Conservation (phyloP, 768 basidiomycete species). For the Clitopilus passeckerianus region DNA sequence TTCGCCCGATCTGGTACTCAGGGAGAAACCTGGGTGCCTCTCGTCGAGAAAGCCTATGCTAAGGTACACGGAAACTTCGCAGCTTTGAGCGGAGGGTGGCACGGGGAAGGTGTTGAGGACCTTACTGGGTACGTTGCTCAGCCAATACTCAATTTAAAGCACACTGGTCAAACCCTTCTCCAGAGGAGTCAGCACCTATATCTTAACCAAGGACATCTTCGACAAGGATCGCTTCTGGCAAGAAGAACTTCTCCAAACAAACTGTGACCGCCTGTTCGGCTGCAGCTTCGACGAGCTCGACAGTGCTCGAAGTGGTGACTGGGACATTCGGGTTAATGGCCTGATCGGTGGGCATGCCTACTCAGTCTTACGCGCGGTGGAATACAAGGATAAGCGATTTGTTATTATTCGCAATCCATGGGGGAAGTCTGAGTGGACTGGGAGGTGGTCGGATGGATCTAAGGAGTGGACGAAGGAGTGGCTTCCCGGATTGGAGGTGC, state of each 20-base stretch:
- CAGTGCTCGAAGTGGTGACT: slow-evolving; percentile 21
- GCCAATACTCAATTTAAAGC: not conserved
- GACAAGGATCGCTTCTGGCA: slow-evolving; percentile 45
- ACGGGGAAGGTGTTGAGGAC: slow-evolving; percentile 52
- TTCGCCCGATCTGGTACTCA: slow-evolving; percentile 43
- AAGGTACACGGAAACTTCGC: slow-evolving; percentile 51
- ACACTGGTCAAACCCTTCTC: not conserved
- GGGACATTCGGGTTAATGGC: slow-evolving; percentile 25
- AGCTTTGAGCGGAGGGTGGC: slow-evolving; percentile 32
- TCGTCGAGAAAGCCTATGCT: slow-evolving; percentile 56
- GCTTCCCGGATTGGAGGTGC: slow-evolving; percentile 32
- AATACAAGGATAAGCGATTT: slow-evolving; percentile 42
- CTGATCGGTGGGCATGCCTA: slow-evolving; percentile 39
- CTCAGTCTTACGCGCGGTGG: slow-evolving; percentile 40
- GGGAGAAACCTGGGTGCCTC: slow-evolving; percentile 53
- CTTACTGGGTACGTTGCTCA: slow-evolving; percentile 42
- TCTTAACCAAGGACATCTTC: slow-evolving; percentile 39
- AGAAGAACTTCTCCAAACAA: slow-evolving; percentile 41
- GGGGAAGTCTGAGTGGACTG: slow-evolving; percentile 43
- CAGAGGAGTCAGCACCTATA: slow-evolving; percentile 8
- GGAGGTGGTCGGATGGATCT: slow-evolving; percentile 47
- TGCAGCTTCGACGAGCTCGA: slow-evolving; percentile 34
- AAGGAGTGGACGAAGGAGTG: slow-evolving; percentile 52
- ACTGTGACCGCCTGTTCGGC: slow-evolving; percentile 44
- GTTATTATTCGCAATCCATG: slow-evolving; percentile 47